Evolutionary conservation across 2,329 filamentous ascomycete genomes (phyloP), one percentile per base, ranked within the genome.

Genomic region (Aspergillus pseudotamarii): DNA sequence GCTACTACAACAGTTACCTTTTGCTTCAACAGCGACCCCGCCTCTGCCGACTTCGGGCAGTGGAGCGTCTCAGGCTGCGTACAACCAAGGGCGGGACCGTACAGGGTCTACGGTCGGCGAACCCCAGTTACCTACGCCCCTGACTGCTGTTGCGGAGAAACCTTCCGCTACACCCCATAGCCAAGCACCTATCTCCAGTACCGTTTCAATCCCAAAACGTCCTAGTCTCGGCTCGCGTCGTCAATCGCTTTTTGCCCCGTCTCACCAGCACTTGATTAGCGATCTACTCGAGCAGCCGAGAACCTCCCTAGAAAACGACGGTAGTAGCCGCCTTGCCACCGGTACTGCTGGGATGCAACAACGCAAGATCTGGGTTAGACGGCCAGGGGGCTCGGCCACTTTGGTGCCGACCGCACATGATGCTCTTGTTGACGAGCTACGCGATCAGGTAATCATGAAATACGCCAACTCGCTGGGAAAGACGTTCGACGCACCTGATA

Each of bases 311-410:
- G 71, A 62, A 30, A 61, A 65, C 57, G 71, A 69, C 45, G 71
- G 71, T 26, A 66, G 66, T 59, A 65, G 61, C 57, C 64, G 67
- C 54, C 60, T 65, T 21, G 64, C 66, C 48, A 61, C 68, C 55
- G 60, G 67, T 60, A 64, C 66, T 58, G 53, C 68, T 64, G 76
- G 76, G 58, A 80, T 79, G 78, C 70, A 77, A 62, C 71, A 73
- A 58, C 78, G 92, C 76, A 97, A 96, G 84, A 89, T 98, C 71
- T 99, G 95, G 95, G 94, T 98, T 75, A 95, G 91, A 82, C 87
- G 94, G 72, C 91, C 91, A 23, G 86, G 90, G 68, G 91, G 89
- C 63, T 97, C 94, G 61, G 89, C 94, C 45, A 99, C 95, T 16
- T 84, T 95, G 72, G 90, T 99, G 60, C 88, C 90, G 64, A 91